These are phyloP conservation scores for Nakazawaea pomicola DNA, from an alignment of 805 yeast species.

Conservation along the genomic window DNA sequence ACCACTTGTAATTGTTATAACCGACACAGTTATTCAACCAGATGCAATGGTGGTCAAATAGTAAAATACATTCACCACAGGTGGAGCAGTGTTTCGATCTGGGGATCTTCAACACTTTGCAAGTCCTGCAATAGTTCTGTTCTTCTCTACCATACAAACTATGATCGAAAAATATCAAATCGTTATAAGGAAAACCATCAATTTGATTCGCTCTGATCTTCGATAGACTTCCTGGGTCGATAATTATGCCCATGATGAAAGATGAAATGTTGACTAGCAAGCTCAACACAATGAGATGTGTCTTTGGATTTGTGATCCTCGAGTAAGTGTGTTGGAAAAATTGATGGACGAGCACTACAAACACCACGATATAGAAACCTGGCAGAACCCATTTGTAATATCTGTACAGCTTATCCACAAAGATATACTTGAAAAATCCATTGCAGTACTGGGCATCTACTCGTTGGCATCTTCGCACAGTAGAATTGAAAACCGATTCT, in stretches of 20 bases:
- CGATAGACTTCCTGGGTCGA: slow-evolving; percentile 37
- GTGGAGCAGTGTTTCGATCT: slow-evolving; percentile 69
- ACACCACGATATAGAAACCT: neutral
- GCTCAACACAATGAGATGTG: slow-evolving; percentile 25
- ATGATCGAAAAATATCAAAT: slow-evolving; percentile 34
- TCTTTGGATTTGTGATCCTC: slow-evolving; percentile 5
- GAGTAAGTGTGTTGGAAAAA: slow-evolving; percentile 22
- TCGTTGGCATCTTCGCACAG: too few species aligned
- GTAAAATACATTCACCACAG: slow-evolving; percentile 59
- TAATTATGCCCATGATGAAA: slow-evolving; percentile 33
- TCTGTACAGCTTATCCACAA: neutral
- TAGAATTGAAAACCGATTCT: too few species aligned
- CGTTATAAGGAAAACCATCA: slow-evolving; percentile 29
- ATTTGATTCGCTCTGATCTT: slow-evolving; percentile 17
- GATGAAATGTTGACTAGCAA: slow-evolving; percentile 28
- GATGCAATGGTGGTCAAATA: slow-evolving; percentile 62
- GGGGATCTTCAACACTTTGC: slow-evolving; percentile 74
- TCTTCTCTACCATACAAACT: slow-evolving; percentile 20
- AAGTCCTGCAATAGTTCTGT: slow-evolving; percentile 46
- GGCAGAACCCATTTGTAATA: slow-evolving; percentile 11
- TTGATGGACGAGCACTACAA: slow-evolving; percentile 15
- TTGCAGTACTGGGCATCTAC: slow-evolving; percentile 21
- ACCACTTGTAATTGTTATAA: slow-evolving; percentile 44
- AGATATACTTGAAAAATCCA: slow-evolving; percentile 26
- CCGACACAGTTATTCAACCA: slow-evolving; percentile 56